phyloP scores from a whole-genome alignment of 352 stramenopile genomes.

The Globisporangium paddicum region DNA sequence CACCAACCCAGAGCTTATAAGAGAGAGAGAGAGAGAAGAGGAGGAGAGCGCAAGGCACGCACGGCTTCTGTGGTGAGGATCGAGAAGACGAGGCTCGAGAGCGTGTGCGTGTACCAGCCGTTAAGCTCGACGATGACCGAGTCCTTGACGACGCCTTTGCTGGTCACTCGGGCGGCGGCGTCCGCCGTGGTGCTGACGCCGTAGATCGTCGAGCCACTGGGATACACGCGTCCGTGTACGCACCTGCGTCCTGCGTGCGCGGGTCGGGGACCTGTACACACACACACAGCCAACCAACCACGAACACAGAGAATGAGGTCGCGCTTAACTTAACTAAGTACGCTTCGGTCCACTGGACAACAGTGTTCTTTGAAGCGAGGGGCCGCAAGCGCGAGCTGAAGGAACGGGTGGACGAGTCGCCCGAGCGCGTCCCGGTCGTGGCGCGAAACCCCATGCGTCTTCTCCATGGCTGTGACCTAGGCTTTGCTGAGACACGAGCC shows the following conservation, averaged over 20 bases:
- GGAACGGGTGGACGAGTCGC: slow-evolving; percentile 31
- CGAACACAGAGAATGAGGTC: not conserved
- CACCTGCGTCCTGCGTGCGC: not conserved
- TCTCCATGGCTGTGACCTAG: slow-evolving; percentile 31
- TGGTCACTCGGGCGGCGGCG: not conserved
- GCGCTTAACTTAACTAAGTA: not conserved
- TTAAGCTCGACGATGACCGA: slow-evolving; percentile 27
- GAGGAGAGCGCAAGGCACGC: no score
- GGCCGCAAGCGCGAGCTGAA: slow-evolving; percentile 28
- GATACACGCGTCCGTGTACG: slow-evolving; percentile 5
- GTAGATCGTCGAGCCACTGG: not conserved
- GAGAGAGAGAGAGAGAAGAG: no score
- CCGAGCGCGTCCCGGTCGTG: slow-evolving; percentile 20
- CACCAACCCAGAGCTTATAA: no score
- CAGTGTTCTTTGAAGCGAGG: slow-evolving; percentile 20
- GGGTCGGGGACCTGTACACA: slow-evolving; percentile 1
- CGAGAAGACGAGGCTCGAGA: slow-evolving; percentile 29
- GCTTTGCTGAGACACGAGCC: no score
- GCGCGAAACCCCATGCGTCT: slow-evolving; percentile 5
- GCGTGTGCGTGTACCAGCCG: slow-evolving; percentile 40
- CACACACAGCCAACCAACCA: no score
- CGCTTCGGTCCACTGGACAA: no score
- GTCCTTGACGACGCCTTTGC: slow-evolving; percentile 16
- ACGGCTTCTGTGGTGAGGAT: slow-evolving; percentile 39
- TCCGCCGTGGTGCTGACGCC: not conserved